Base-by-base conservation (phyloP, 768 basidiomycete species). In the Lactarius tabidus region DNA sequence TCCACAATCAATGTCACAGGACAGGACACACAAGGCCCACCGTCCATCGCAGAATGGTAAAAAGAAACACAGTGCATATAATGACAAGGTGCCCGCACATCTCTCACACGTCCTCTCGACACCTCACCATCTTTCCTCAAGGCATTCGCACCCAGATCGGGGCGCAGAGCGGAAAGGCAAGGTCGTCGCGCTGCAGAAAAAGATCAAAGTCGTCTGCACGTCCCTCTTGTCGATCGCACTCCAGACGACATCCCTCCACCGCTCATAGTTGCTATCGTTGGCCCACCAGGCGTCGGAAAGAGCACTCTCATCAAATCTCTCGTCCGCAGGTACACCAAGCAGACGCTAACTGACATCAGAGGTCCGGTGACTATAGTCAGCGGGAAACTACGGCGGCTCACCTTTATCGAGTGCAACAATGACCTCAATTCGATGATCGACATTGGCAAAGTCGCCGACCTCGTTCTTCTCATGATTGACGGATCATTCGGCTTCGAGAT, bases 341-440 rank as follows among this genome's bases (percentile, higher is more conserved):
- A 97, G 77, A 93, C 91, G 0, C 77, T 98, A 29, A 87, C 85
- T 69, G 92, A 98, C 31, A 86, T 89, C 64, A 89, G 90, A 71
- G 97, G 97, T 0, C 97, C 97, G 6, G 87, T 98, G 57, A 99
- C 97, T 0, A 90, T 98, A 26, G 90, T 98, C 53, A 88, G 87
- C 57, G 95, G 96, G 48, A 98, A 98, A 80, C 93, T 88, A 71
- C 83, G 93, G 57, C 80, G 97, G 17, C 79, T 98, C n/a, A 98
- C 97, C 0, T 94, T 98, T 74, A 84, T 99, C 58, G 97, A 98
- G 76, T 98, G 95, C 78, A 95, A 95, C 71, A 98, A 94, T 74
- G 95, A 98, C 78, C 82, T 98, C 70, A 95, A 95, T 75, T 93
- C 94, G 59, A 98, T 98, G 96, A 92, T 98, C 69, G 97, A 99